phyloP scores from a whole-genome alignment of 768 basidiomycete genomes.

The Leccinum pellstonianum region DNA sequence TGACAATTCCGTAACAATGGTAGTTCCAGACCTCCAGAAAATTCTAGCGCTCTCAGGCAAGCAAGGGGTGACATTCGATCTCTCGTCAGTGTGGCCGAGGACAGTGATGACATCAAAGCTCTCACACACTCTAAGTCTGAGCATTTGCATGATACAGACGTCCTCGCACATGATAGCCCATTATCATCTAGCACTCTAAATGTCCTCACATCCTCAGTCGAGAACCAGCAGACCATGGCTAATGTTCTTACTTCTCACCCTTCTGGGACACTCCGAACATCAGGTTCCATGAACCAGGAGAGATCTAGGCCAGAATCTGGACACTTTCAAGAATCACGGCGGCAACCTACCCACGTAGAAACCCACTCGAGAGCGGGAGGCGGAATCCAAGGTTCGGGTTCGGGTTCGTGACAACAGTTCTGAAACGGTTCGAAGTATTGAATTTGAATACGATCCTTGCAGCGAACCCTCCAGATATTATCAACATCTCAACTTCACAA shows the following conservation, averaged over 20 bases:
- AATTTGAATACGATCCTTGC: neutral
- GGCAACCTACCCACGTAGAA: conserved; percentile 9
- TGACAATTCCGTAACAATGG: conserved; percentile 6
- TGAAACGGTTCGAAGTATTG: conserved; percentile 1
- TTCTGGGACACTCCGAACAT: neutral
- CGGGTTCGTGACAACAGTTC: conserved; percentile 13
- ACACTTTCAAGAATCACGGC: conserved; percentile 5
- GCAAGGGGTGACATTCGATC: neutral
- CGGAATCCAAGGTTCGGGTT: conserved; percentile 15
- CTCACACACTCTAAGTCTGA: conserved; percentile 13
- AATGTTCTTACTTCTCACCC: conserved; percentile 6
- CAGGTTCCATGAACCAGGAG: conserved; percentile 5
- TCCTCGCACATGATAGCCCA: conserved; percentile 4
- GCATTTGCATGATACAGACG: neutral
- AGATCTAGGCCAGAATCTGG: neutral
- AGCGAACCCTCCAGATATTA: neutral
- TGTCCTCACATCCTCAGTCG: neutral
- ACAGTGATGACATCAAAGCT: neutral
- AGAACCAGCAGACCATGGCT: conserved; percentile 2
- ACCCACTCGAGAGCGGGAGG: neutral
- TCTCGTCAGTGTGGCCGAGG: neutral
- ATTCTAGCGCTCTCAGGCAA: neutral
- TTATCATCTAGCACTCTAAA: conserved; percentile 1
- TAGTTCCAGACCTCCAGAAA: neutral
- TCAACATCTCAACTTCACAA: conserved; percentile 6